These are phyloP conservation scores for Psilocybe azurescens DNA, from an alignment of 768 basidiomycete genomes.

Conservation along the genomic window DNA sequence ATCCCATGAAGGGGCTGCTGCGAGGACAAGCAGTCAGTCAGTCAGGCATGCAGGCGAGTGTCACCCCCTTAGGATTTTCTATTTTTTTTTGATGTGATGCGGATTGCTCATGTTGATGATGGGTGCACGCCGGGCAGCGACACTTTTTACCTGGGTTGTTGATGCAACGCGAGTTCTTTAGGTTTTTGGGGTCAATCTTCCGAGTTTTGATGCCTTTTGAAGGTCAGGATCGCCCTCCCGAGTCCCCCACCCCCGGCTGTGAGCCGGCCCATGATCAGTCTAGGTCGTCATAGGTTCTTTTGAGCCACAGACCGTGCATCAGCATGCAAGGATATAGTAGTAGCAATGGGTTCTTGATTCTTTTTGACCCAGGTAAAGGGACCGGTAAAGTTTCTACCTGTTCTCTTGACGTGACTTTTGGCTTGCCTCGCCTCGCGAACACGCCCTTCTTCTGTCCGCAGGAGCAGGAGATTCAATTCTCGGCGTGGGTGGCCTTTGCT, in stretches of 20 bases:
- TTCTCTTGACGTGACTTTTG: conserved; percentile 4
- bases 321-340: neutral
- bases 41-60: neutral
- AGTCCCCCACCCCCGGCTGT: conserved; percentile 1
- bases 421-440: neutral
- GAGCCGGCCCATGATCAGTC: conserved; percentile 4
- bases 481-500: neutral
- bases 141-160: neutral
- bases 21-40: conserved; percentile 3
- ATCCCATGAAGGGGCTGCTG: neutral
- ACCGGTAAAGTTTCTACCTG: conserved; percentile 9
- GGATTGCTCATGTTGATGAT: neutral
- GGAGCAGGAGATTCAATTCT: conserved; percentile 3
- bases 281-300: conserved; percentile 5
- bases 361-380: conserved; percentile 9
- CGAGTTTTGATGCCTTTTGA: conserved; percentile 8
- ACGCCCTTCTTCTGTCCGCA: neutral
- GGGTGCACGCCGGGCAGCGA: conserved; percentile 11
- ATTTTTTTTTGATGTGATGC: conserved; percentile 11
- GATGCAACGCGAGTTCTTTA: neutral
- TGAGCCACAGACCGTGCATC: neutral
- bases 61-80: conserved; percentile 3
- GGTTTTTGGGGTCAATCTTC: neutral
- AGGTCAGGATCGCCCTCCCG: conserved; percentile 1
- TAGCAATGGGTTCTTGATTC: conserved; percentile 2